Base-by-base conservation (phyloP, 257 asterid genomes). In the Solanum piurae region DNA sequence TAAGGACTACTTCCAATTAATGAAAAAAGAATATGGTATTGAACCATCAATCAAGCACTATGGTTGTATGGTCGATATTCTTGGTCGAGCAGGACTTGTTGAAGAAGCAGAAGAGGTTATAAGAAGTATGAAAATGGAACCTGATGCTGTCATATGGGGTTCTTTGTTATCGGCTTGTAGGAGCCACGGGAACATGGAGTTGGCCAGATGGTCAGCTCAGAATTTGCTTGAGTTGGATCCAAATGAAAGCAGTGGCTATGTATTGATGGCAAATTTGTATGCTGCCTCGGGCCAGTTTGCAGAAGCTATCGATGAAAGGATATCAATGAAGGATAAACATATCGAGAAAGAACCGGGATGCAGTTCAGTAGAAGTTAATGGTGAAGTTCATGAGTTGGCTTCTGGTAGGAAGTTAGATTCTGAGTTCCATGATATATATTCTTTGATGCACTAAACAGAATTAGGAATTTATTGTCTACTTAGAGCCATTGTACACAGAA, bases 1-100 rank as follows among this genome's bases (percentile, higher is more conserved):
- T 14, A 91, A 89, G 77, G 76, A 90, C 83, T 91, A 90, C 86
- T 93, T 95, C 42, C 49, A 64, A 58, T 21, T 88, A 72, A 92
- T 96, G 96, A 89, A 14, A 29, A 91, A 87, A 36, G 84, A 25
- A 5, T 93, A 93, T 37, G 86, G 89, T 2, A 90, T 95, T 5
- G 87, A 92, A 34, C 94, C 98, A 49, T 87, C 88, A 27, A 86
- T 93, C 36, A 86, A 93, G 74, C 98, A 96, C 79, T 95, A 92
- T 58, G 96, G 98, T 80, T 95, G 98, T 71, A 34, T 95, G 88
- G 89, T 96, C 29, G 98, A 96, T 89, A 92, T 89, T 40, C 89
- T 96, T 69, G 96, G 96, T 58, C 91, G 95, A 86, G 92, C 93
- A n/a, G 98, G 98, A 20, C 87, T 55, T 5, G 89, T 95, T 25